A percentile compares a stretch with the other conserved stretches of the same genome.
Evolutionary conservation across 2,329 filamentous ascomycete species (phyloP).

Genomic region (Pseudogymnoascus sp.): DNA sequence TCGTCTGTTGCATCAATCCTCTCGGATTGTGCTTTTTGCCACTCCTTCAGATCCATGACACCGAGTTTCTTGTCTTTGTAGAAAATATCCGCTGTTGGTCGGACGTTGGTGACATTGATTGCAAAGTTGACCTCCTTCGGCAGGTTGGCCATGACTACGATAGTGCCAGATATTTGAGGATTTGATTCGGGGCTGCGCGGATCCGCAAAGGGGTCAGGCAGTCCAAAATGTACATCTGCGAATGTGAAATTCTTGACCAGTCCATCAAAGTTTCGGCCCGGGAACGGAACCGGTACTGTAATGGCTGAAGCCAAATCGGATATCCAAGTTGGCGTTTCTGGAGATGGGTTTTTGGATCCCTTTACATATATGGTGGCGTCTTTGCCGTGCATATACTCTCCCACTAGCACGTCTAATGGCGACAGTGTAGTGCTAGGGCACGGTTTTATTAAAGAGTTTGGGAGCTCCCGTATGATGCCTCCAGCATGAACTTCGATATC

Average conservation of each 20-base stretch:
- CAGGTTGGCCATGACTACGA: slow-evolving; percentile 68
- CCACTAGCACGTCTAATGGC: slow-evolving; percentile 74
- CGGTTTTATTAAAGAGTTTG: slow-evolving; percentile 58
- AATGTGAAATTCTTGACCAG: slow-evolving; percentile 83
- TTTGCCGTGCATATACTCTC: slow-evolving; percentile 71
- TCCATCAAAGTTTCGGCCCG: slow-evolving; percentile 70
- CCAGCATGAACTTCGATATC: slow-evolving; percentile 61
- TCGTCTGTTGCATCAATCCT: slow-evolving; percentile 48
- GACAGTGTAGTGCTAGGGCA: slow-evolving; percentile 74
- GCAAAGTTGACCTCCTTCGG: slow-evolving; percentile 83
- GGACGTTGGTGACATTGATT: slow-evolving; percentile 67
- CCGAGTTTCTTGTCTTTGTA: slow-evolving; percentile 75
- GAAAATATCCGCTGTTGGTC: slow-evolving; percentile 69
- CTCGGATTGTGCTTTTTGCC: slow-evolving; percentile 80
- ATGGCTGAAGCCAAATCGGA: slow-evolving; percentile 71
- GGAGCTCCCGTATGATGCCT: slow-evolving; percentile 64
- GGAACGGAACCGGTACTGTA: slow-evolving; percentile 75
- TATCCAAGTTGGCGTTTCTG: slow-evolving; percentile 73
- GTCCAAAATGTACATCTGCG: slow-evolving; percentile 72
- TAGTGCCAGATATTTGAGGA: slow-evolving; percentile 73
- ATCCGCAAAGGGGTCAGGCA: slow-evolving; percentile 73
- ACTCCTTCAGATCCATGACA: slow-evolving; percentile 66
- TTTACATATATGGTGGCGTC: slow-evolving; percentile 74
- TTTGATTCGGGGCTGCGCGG: slow-evolving; percentile 63
- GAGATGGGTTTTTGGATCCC: slow-evolving; percentile 58